Evolutionary conservation across 2,329 filamentous ascomycete species (phyloP).

Genomic region (Biscogniauxia marginata): DNA sequence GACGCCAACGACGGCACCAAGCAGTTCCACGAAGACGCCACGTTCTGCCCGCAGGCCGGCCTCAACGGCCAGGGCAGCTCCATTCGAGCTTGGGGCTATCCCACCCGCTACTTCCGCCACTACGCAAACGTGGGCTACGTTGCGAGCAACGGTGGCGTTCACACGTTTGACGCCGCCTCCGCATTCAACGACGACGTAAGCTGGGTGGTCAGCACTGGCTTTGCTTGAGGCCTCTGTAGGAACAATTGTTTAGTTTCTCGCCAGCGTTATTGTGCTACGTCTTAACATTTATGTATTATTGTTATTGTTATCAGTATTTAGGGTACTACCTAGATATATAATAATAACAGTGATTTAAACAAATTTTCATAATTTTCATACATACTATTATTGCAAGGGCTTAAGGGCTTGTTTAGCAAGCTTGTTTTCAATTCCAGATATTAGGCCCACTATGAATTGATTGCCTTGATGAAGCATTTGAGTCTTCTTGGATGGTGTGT

Average conservation of each 20-base stretch:
- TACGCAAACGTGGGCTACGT: conserved; percentile 40
- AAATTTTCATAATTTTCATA: conserved; percentile 6
- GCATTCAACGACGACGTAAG: conserved; percentile 56
- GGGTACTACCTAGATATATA: neutral
- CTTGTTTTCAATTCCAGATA: too few relatives aligned
- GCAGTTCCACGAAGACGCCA: conserved; percentile 59
- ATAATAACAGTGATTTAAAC: conserved; percentile 1
- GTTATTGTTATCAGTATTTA: neutral
- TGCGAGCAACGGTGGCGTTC: conserved; percentile 28
- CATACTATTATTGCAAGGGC: neutral
- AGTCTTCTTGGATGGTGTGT: too few relatives aligned
- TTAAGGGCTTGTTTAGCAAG: too few relatives aligned
- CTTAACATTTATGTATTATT: neutral
- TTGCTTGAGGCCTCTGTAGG: conserved; percentile 35
- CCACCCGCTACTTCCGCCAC: conserved; percentile 58
- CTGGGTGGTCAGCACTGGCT: conserved; percentile 44
- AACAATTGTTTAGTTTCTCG: neutral
- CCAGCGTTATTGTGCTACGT: too few relatives aligned
- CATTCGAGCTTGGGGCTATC: conserved; percentile 58
- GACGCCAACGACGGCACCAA: conserved; percentile 53
- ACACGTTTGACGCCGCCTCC: conserved; percentile 48
- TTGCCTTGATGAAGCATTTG: too few relatives aligned
- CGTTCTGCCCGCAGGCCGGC: conserved; percentile 56
- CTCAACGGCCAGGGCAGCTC: conserved; percentile 51
- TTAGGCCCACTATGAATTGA: too few relatives aligned